Percentiles rank a stretch among this genome's conserved stretches.
These are phyloP conservation scores for Epichloe coenophiala DNA, from an alignment of 2,329 filamentous ascomycete species.

Conservation along the genomic window DNA sequence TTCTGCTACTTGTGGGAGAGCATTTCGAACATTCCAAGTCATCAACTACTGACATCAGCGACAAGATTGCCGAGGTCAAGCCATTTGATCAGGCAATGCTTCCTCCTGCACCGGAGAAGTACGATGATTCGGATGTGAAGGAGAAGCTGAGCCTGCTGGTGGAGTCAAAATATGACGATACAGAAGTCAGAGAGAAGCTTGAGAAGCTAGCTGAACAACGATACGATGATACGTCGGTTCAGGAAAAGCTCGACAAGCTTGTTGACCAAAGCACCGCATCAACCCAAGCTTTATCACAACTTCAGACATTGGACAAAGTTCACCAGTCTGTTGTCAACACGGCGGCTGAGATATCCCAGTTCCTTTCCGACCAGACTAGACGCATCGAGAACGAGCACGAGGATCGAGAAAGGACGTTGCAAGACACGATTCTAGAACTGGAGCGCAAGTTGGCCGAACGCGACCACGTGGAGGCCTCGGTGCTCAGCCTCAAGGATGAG, in stretches of 20 bases:
- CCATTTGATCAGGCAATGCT: conserved; percentile 45
- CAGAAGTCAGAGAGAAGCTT: conserved; percentile 34
- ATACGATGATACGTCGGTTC: conserved; percentile 18
- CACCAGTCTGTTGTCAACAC: conserved; percentile 77
- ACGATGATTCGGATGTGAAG: conserved; percentile 20
- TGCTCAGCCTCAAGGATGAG: conserved; percentile 37
- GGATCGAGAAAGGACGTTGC: conserved; percentile 62
- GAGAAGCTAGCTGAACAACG: conserved; percentile 23
- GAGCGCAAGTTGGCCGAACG: conserved; percentile 60
- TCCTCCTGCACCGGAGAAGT: conserved; percentile 41
- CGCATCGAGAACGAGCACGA: conserved; percentile 67
- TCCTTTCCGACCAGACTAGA: conserved; percentile 64
- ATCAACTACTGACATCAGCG: conserved; percentile 40
- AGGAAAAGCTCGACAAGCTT: conserved; percentile 30
- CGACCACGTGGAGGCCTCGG: conserved; percentile 44
- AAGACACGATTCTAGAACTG: conserved; percentile 67
- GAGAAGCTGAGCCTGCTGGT: conserved; percentile 21
- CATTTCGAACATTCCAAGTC: conserved; percentile 81
- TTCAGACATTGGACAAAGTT: conserved; percentile 77
- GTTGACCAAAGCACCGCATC: conserved; percentile 53
- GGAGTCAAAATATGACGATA: conserved; percentile 41
- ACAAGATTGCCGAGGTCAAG: conserved; percentile 48
- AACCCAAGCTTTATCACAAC: conserved; percentile 56
- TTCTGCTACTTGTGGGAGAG: conserved; percentile 68
- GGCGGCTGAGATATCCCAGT: conserved; percentile 70